Conservation (phyloP, 2,329 filamentous ascomycete genomes). For the Exserohilum turcica region DNA sequence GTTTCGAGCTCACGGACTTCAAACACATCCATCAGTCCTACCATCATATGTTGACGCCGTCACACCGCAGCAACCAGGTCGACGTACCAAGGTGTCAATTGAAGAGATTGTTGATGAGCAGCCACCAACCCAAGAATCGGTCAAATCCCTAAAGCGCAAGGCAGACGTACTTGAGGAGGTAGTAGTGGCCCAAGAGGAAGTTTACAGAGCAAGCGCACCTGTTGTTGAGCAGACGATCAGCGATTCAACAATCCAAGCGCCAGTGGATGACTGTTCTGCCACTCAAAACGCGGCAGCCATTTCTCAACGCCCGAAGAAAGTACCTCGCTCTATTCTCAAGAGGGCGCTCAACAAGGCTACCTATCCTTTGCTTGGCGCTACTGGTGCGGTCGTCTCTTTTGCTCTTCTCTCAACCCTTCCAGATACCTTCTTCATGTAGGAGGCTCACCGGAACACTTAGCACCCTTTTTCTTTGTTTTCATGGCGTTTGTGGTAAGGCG, state of each 20-base stretch:
- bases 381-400: slow-evolving; percentile 27
- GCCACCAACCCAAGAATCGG: slow-evolving; percentile 37
- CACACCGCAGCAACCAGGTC: slow-evolving; percentile 21
- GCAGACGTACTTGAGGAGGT: slow-evolving; percentile 32
- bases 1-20: slow-evolving; percentile 17
- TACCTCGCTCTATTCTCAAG: slow-evolving; percentile 21
- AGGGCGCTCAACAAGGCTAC: slow-evolving; percentile 21
- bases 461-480: background rate
- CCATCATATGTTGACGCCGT: slow-evolving; percentile 11
- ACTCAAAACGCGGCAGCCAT: slow-evolving; percentile 15
- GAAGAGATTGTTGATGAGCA: slow-evolving; percentile 42
- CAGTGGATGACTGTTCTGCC: slow-evolving; percentile 1
- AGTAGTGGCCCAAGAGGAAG: background rate
- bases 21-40: slow-evolving; percentile 26
- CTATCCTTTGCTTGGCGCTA: slow-evolving; percentile 20
- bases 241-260: background rate
- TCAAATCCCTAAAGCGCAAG: slow-evolving; percentile 40
- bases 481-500: slow-evolving; percentile 2
- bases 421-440: slow-evolving; percentile 27
- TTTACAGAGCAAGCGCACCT: background rate
- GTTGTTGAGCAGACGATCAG: background rate
- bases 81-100: slow-evolving; percentile 39
- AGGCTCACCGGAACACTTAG: too few species aligned
- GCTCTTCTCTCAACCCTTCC: slow-evolving; percentile 29
- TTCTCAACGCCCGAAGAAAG: slow-evolving; percentile 27